Percentiles rank a stretch among this genome's conserved stretches.
Evolutionary conservation across 768 basidiomycete species (phyloP).

Genomic region (Boletus pseudopeckii): DNA sequence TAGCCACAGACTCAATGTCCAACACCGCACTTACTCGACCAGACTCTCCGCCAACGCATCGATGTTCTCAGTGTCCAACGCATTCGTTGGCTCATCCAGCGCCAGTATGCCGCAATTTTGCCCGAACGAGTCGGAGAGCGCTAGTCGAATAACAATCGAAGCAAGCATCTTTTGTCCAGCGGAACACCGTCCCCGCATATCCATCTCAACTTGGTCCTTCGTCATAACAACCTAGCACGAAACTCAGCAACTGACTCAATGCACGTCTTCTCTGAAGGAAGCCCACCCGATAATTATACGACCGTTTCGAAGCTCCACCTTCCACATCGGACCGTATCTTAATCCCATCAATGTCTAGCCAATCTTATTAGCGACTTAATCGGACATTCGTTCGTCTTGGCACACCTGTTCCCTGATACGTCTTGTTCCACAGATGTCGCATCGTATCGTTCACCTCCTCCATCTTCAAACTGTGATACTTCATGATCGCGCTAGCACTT

Average conservation of each 20-base stretch:
- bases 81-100: slow-evolving; percentile 97
- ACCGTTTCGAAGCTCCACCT: slow-evolving; percentile 82
- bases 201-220: slow-evolving; percentile 99
- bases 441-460: slow-evolving; percentile 99
- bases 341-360: slow-evolving; percentile 92
- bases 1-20: background rate
- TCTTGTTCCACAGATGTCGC: slow-evolving; percentile 97
- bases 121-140: slow-evolving; percentile 95
- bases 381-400: background rate
- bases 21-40: slow-evolving; percentile 68
- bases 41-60: slow-evolving; percentile 89
- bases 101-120: slow-evolving; percentile 98
- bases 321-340: slow-evolving; percentile 93
- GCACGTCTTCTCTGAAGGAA: slow-evolving; percentile 4
- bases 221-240: slow-evolving; percentile 87
- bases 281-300: slow-evolving; percentile 93
- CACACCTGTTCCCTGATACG: slow-evolving; percentile 95
- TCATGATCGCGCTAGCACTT: slow-evolving; percentile 86
- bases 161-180: slow-evolving; percentile 99
- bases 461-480: slow-evolving; percentile 97
- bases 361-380: slow-evolving; percentile 9
- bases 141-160: slow-evolving; percentile 95
- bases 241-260: slow-evolving; percentile 16
- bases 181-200: slow-evolving; percentile 98
- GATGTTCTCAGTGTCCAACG: slow-evolving; percentile 93